Conservation (phyloP, 1,284 basidiomycete genomes). For the Rhodotorula glutinis region DNA sequence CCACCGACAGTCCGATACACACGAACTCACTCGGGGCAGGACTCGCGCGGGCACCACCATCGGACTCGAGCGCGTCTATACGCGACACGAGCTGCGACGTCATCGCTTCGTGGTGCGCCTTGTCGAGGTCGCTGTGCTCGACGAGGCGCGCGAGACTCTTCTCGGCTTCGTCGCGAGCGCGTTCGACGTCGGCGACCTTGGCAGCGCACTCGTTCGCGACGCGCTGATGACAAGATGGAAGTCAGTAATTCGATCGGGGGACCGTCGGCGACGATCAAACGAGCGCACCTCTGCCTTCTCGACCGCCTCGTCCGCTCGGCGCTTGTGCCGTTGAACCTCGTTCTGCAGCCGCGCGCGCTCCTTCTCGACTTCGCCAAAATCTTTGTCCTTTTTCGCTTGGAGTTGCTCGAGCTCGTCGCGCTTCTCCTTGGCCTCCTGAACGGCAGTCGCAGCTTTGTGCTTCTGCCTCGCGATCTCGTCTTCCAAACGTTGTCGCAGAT, state of each 20-base stretch:
- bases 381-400: background rate
- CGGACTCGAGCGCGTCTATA: background rate
- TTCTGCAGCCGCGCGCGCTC: slow-evolving; percentile 2
- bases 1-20: too few species aligned
- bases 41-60: background rate
- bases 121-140: slow-evolving; percentile 1
- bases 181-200: background rate
- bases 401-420: slow-evolving; percentile 2
- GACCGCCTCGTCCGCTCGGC: slow-evolving; percentile 3
- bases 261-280: background rate
- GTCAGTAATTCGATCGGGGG: background rate
- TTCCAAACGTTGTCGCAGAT: background rate
- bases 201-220: background rate
- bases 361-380: slow-evolving; percentile 1
- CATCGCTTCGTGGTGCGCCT: slow-evolving; percentile 1
- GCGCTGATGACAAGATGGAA: background rate
- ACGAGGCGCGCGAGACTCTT: slow-evolving; percentile 5
- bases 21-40: background rate
- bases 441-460: background rate
- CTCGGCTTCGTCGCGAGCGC: slow-evolving; percentile 6
- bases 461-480: slow-evolving; percentile 9
- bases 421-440: background rate
- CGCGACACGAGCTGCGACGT: background rate
- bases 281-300: slow-evolving; percentile 1
- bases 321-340: slow-evolving; percentile 5